Evolutionary conservation across 345 rosid species (phyloP).

Genomic region (Tarenaya hassleriana): DNA sequence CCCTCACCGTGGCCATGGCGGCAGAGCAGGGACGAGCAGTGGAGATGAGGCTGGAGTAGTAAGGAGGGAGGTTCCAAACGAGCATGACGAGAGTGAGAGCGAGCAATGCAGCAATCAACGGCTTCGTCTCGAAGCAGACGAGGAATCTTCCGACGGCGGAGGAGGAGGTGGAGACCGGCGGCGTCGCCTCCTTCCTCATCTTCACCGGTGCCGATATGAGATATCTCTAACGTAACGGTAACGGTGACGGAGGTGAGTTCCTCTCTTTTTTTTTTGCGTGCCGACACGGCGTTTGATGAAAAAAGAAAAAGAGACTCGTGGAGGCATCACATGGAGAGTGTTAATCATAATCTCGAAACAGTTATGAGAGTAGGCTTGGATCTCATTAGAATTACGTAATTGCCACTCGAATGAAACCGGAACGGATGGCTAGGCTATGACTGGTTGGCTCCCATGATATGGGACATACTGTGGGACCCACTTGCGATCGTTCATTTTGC

Average conservation of each 20-base stretch:
- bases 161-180: slow-evolving; percentile 28
- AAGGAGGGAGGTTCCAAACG: slow-evolving; percentile 73
- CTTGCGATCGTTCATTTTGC: too few relatives aligned
- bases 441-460: too few relatives aligned
- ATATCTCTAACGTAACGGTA: too few relatives aligned
- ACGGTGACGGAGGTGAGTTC: too few relatives aligned
- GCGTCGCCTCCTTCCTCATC: slow-evolving; percentile 53
- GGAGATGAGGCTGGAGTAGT: slow-evolving; percentile 57
- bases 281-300: slow-evolving; percentile 26
- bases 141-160: slow-evolving; percentile 34
- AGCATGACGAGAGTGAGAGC: slow-evolving; percentile 63
- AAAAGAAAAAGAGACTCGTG: slow-evolving; percentile 17
- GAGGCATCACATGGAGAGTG: slow-evolving; percentile 3
- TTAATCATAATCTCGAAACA: not conserved
- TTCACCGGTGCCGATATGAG: slow-evolving; percentile 18
- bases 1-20: not conserved
- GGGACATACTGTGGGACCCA: too few relatives aligned
- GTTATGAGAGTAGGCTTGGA: slow-evolving; percentile 11
- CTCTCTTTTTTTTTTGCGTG: too few relatives aligned
- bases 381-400: slow-evolving; percentile 25
- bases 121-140: slow-evolving; percentile 56
- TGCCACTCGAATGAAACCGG: slow-evolving; percentile 16
- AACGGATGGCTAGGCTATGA: too few relatives aligned
- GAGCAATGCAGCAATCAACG: slow-evolving; percentile 51
- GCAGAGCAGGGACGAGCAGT: slow-evolving; percentile 21